These are phyloP conservation scores for Phytophthora pisi DNA, from an alignment of 352 stramenopile species.

Conservation along the genomic window DNA sequence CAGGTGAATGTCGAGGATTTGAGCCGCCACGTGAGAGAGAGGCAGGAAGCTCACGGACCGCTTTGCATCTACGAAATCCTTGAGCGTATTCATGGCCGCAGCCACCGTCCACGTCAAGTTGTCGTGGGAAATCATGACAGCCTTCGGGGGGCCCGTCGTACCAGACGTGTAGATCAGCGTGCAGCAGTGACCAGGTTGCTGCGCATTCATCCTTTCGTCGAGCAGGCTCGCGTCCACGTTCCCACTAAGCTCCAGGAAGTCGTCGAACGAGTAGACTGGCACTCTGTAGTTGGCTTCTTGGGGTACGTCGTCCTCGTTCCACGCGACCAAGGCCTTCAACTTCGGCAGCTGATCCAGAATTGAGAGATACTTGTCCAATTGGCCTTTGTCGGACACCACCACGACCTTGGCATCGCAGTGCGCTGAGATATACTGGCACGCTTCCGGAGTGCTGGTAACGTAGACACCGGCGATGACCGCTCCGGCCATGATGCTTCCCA, in stretches of 20 bases:
- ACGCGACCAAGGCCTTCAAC: conserved; percentile 82
- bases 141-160: conserved; percentile 69
- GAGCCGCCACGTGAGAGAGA: conserved; percentile 81
- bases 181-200: conserved; percentile 68
- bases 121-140: conserved; percentile 81
- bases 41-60: conserved; percentile 82
- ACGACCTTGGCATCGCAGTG: conserved; percentile 83
- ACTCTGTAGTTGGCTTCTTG: conserved; percentile 40
- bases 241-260: conserved; percentile 62
- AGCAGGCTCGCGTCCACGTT: conserved; percentile 37
- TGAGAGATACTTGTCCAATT: conserved; percentile 77
- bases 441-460: conserved; percentile 75
- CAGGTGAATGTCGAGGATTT: conserved; percentile 83
- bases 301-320: conserved; percentile 45
- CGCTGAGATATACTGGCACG: conserved; percentile 80
- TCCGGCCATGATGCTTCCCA: conserved; percentile 79
- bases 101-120: conserved; percentile 77
- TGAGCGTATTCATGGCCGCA: conserved; percentile 54
- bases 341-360: conserved; percentile 67
- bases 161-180: conserved; percentile 94
- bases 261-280: conserved; percentile 61
- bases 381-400: conserved; percentile 69
- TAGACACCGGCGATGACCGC: conserved; percentile 86
- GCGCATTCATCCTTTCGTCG: conserved; percentile 46
- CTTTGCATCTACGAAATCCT: conserved; percentile 57